phyloP scores from a whole-genome alignment of 2,329 filamentous ascomycete genomes.

The Rhinocladiella similis region DNA sequence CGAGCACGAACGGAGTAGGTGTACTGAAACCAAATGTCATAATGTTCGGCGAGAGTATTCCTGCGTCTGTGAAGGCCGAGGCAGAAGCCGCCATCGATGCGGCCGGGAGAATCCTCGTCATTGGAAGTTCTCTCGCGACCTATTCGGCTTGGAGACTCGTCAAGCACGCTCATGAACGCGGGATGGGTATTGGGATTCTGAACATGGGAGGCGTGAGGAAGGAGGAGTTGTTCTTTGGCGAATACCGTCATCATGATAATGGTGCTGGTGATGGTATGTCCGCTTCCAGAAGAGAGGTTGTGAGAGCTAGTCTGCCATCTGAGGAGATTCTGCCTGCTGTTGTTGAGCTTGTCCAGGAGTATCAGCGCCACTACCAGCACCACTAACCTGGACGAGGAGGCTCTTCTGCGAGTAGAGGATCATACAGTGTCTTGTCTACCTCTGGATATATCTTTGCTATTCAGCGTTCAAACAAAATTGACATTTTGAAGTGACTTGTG shows the following conservation, averaged over 20 bases:
- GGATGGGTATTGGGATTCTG: slow-evolving; percentile 82
- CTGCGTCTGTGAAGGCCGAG: slow-evolving; percentile 64
- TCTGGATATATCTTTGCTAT: too few species aligned
- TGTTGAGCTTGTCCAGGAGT: slow-evolving; percentile 22
- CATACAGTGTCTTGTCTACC: not conserved
- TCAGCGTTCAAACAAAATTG: too few species aligned
- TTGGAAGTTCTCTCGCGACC: slow-evolving; percentile 89
- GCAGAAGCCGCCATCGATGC: slow-evolving; percentile 80
- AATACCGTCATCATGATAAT: slow-evolving; percentile 9
- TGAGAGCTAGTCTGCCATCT: slow-evolving; percentile 45
- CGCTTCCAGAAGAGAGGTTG: slow-evolving; percentile 22
- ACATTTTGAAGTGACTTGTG: too few species aligned
- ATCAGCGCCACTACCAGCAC: too few species aligned
- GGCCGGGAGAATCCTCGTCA: slow-evolving; percentile 71
- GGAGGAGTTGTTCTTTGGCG: slow-evolving; percentile 43
- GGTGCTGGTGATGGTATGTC: slow-evolving; percentile 3
- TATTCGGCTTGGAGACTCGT: slow-evolving; percentile 93
- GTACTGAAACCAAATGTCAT: slow-evolving; percentile 90
- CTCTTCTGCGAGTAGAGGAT: not conserved
- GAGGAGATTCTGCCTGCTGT: slow-evolving; percentile 45
- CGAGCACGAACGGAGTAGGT: slow-evolving; percentile 56
- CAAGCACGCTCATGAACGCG: slow-evolving; percentile 76
- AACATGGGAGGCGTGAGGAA: slow-evolving; percentile 64
- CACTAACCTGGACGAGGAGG: too few species aligned
- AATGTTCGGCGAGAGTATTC: slow-evolving; percentile 94